Evolutionary conservation across 78 protist species (phyloP).

Genomic region (Pigoraptor vietnamica): DNA sequence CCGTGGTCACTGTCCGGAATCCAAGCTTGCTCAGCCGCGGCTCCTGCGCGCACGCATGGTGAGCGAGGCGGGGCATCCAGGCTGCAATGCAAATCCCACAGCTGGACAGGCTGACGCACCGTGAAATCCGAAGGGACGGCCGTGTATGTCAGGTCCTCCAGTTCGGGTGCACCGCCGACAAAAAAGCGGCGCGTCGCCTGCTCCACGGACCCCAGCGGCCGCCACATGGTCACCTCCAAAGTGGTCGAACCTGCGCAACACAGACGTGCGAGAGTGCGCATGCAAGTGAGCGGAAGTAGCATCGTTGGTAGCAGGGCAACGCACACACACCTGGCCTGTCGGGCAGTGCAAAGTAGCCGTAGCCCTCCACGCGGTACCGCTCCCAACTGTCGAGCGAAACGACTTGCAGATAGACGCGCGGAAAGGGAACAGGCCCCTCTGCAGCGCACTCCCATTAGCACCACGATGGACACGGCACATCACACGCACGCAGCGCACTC

Average conservation of each 20-base stretch:
- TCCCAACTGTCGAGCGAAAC: neutral
- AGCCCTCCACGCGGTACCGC: conserved; percentile 4
- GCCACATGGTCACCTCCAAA: neutral
- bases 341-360: neutral
- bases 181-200: neutral
- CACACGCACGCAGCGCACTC: neutral
- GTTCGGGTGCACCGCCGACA: neutral
- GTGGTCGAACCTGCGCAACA: neutral
- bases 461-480: neutral
- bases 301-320: no score
- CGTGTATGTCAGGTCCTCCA: neutral
- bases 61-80: neutral
- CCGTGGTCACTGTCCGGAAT: neutral
- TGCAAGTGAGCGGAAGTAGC: no score
- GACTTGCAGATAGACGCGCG: neutral
- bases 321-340: neutral
- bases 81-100: neutral
- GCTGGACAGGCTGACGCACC: neutral
- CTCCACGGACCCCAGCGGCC: neutral
- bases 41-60: neutral
- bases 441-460: no score
- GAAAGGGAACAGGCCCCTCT: neutral
- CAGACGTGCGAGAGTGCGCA: no score
- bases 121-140: neutral
- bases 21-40: neutral